A percentile compares a stretch with the other conserved stretches of the same genome.
Conservation (phyloP, 2,329 filamentous ascomycete genomes). For the Dothidotthia symphoricarpi region DNA sequence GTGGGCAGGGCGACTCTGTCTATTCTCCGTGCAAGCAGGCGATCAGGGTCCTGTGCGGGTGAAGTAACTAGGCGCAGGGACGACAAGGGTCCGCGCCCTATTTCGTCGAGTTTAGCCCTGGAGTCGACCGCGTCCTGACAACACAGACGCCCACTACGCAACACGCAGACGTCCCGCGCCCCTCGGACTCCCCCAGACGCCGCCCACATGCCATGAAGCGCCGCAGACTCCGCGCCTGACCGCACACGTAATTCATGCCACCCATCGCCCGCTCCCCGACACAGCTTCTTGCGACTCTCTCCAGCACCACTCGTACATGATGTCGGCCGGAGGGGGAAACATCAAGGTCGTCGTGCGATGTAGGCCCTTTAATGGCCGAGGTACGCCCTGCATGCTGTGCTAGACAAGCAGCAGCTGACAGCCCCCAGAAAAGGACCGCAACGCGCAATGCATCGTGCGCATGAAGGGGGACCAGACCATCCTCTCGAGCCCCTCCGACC, state of each 20-base stretch:
- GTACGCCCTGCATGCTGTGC: slow-evolving; percentile 49
- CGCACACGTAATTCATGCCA: slow-evolving; percentile 12
- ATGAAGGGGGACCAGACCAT: slow-evolving; percentile 94
- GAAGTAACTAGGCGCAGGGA: no score
- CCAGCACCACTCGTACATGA: slow-evolving; percentile 35
- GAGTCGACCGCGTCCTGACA: slow-evolving; percentile 22
- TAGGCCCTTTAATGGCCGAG: slow-evolving; percentile 93
- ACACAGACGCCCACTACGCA: slow-evolving; percentile 13
- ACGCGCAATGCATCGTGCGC: slow-evolving; percentile 93
- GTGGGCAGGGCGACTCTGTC: no score
- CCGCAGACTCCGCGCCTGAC: slow-evolving; percentile 25
- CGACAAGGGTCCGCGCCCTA: slow-evolving; percentile 30
- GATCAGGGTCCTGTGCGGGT: background rate
- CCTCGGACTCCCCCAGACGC: slow-evolving; percentile 1
- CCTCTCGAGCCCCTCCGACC: slow-evolving; percentile 67
- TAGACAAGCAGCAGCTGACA: slow-evolving; percentile 11
- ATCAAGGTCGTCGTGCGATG: slow-evolving; percentile 99
- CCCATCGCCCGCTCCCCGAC: slow-evolving; percentile 15
- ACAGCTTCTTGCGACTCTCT: slow-evolving; percentile 5
- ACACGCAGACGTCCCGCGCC: slow-evolving; percentile 26
- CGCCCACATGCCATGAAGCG: slow-evolving; percentile 32
- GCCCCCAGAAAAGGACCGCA: slow-evolving; percentile 77
- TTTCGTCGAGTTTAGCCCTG: slow-evolving; percentile 16
- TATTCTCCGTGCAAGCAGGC: no score
- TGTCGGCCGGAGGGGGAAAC: slow-evolving; percentile 82